Conservation (phyloP, 2,329 filamentous ascomycete genomes). For the Phyllosticta ampelicida region DNA sequence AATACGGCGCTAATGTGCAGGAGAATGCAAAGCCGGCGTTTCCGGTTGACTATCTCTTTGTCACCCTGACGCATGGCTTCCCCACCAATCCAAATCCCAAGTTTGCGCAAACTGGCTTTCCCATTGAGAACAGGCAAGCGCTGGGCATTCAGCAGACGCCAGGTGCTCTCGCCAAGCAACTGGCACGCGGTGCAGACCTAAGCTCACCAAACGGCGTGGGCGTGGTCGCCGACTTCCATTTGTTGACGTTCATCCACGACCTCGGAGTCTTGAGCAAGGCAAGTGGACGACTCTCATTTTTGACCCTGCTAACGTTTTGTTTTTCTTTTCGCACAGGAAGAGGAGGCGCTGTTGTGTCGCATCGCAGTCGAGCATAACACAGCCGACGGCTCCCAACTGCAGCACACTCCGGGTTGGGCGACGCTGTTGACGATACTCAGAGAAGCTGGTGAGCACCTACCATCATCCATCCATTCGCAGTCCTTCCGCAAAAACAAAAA, state of each 20-base stretch:
- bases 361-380: slow-evolving; percentile 74
- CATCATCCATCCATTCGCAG: slow-evolving; percentile 10
- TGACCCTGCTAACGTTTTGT: slow-evolving; percentile 10
- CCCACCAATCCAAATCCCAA: slow-evolving; percentile 66
- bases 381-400: slow-evolving; percentile 69
- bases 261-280: slow-evolving; percentile 82
- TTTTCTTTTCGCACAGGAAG: slow-evolving; percentile 70
- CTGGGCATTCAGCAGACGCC: slow-evolving; percentile 81
- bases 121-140: slow-evolving; percentile 81
- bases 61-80: slow-evolving; percentile 94
- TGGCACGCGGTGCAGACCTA: slow-evolving; percentile 44
- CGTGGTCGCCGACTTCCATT: slow-evolving; percentile 83
- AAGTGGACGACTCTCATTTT: slow-evolving; percentile 13
- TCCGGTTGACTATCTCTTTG: slow-evolving; percentile 90
- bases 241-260: slow-evolving; percentile 75
- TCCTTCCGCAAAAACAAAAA: slow-evolving; percentile 16
- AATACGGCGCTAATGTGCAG: slow-evolving; percentile 92
- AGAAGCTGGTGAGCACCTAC: slow-evolving; percentile 80
- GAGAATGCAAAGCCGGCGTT: slow-evolving; percentile 96
- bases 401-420: slow-evolving; percentile 85
- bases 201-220: slow-evolving; percentile 54
- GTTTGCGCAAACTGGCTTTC: slow-evolving; percentile 65
- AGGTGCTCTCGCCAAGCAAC: slow-evolving; percentile 52
- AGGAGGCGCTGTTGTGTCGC: slow-evolving; percentile 74
- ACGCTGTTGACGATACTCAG: slow-evolving; percentile 86